Evolutionary conservation across 768 basidiomycete genomes (phyloP).

Genomic region (Mycena chlorophos): DNA sequence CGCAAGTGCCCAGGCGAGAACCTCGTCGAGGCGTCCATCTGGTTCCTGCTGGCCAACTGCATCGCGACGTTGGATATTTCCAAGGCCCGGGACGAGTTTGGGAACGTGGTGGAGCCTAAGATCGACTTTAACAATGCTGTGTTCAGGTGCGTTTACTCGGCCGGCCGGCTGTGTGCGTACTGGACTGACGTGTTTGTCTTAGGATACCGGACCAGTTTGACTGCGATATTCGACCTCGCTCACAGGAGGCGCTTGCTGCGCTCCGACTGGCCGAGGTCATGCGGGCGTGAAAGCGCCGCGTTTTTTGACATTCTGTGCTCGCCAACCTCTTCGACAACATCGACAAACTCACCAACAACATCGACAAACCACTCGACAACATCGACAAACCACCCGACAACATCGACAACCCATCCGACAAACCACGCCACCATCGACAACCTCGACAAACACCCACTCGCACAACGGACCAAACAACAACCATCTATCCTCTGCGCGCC

Average conservation of each 20-base stretch:
- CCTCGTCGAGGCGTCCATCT: conserved; percentile 63
- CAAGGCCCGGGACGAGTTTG: conserved; percentile 51
- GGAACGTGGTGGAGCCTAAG: conserved; percentile 47
- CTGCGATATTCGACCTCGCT: conserved; percentile 52
- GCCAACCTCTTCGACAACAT: neutral
- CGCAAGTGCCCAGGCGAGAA: conserved; percentile 66
- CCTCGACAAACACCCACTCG: too few relatives aligned
- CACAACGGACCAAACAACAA: too few relatives aligned
- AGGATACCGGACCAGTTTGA: conserved; percentile 52
- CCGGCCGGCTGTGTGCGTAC: neutral
- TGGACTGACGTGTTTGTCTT: neutral
- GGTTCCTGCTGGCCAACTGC: conserved; percentile 57
- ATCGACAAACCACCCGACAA: neutral
- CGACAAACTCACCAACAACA: neutral
- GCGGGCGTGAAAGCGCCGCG: conserved; percentile 11
- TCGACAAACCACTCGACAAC: neutral
- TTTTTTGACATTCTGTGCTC: neutral
- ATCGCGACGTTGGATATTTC: conserved; percentile 58
- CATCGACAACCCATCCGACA: neutral
- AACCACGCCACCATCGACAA: neutral
- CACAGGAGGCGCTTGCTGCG: conserved; percentile 42
- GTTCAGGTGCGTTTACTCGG: conserved; percentile 48
- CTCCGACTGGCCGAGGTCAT: conserved; percentile 35
- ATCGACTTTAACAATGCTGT: conserved; percentile 59
- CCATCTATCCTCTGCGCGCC: neutral